These are phyloP conservation scores for Tolypocladium cylindrosporum DNA, from an alignment of 2,329 filamentous ascomycete species.

Conservation along the genomic window DNA sequence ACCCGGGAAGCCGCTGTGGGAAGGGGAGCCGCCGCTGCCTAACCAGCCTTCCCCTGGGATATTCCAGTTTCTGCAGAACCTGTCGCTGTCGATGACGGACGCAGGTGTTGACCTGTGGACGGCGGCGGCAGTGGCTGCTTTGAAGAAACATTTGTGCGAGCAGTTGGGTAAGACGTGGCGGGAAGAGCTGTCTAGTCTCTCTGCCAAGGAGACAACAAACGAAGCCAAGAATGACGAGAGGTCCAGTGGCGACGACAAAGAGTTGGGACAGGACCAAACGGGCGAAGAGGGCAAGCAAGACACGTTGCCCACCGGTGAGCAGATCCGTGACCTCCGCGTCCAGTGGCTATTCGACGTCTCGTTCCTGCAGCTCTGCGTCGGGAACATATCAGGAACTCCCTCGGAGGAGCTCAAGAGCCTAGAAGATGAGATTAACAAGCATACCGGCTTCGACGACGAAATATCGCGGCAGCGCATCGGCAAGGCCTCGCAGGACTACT, in stretches of 20 bases:
- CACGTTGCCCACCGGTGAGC: conserved; percentile 9
- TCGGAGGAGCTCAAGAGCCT: conserved; percentile 30
- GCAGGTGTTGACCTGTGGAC: conserved; percentile 77
- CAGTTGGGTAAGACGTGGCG: conserved; percentile 41
- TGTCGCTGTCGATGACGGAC: conserved; percentile 58
- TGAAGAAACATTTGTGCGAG: conserved; percentile 50
- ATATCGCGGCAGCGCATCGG: conserved; percentile 41
- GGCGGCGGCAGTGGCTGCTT: conserved; percentile 46
- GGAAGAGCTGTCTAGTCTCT: conserved; percentile 24
- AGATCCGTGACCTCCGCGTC: conserved; percentile 36
- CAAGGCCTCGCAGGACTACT: conserved; percentile 65
- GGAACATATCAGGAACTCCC: conserved; percentile 11
- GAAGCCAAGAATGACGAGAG: conserved; percentile 3
- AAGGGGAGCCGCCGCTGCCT: conserved; percentile 65
- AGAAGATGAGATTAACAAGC: conserved; percentile 32
- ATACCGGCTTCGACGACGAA: conserved; percentile 38
- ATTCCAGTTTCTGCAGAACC: conserved; percentile 60
- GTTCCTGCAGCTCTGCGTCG: conserved; percentile 38
- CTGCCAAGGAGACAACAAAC: conserved; percentile 8
- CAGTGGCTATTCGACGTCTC: conserved; percentile 55
- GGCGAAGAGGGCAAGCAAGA: conserved; percentile 1
- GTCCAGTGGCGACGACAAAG: conserved; percentile 2
- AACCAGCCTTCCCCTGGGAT: conserved; percentile 65
- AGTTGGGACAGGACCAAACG: conserved; percentile 6
- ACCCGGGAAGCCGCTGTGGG: conserved; percentile 64